These are phyloP conservation scores for Talaromyces nanjingensis DNA, from an alignment of 495 filamentous ascomycete species.

Conservation along the genomic window DNA sequence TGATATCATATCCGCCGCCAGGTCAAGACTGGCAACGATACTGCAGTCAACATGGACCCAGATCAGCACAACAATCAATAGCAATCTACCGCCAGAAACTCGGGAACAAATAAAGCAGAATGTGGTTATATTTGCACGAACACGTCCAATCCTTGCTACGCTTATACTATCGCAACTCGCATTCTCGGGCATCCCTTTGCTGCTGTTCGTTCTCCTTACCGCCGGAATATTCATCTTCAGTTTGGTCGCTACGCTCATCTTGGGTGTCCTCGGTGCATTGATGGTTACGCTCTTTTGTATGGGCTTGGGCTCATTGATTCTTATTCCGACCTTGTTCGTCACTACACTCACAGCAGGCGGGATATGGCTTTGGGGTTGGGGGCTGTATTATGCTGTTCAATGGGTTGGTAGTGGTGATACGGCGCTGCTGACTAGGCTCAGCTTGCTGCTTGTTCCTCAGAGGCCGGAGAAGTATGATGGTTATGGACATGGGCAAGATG, in stretches of 20 bases:
- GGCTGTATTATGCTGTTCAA: constrained; percentile 27
- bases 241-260: constrained; percentile 42
- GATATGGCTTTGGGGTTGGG: constrained; percentile 58
- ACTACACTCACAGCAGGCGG: constrained; percentile 48
- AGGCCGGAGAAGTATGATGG: not conserved
- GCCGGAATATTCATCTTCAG: constrained; percentile 48
- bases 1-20: not conserved
- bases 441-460: not conserved
- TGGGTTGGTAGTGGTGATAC: constrained; percentile 8
- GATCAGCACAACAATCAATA: not conserved
- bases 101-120: constrained; percentile 2
- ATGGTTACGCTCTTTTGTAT: constrained; percentile 57
- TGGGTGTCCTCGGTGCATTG: constrained; percentile 37
- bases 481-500: not conserved
- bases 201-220: constrained; percentile 55
- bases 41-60: not conserved
- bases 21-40: not conserved
- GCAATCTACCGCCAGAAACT: constrained; percentile 2
- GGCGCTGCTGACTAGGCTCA: constrained; percentile 5
- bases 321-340: constrained; percentile 56
- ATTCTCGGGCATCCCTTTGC: constrained; percentile 50
- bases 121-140: constrained; percentile 6
- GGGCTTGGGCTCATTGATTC: constrained; percentile 53
- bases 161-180: constrained; percentile 50
- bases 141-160: constrained; percentile 20